phyloP scores from a whole-genome alignment of 306 rosid species.

The Gleditsia sinensis region DNA sequence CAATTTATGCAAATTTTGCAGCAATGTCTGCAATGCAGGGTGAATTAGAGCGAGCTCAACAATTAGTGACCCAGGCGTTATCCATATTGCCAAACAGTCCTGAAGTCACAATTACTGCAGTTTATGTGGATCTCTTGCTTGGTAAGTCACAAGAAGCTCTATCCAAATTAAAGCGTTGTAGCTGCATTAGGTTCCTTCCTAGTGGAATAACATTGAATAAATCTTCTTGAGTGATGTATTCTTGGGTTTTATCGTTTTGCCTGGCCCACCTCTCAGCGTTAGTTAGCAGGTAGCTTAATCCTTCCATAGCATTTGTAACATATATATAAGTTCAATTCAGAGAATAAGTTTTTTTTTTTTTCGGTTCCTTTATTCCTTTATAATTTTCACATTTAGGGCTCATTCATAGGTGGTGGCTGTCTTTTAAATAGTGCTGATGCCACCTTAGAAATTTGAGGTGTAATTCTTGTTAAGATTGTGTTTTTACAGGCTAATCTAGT shows the following conservation, averaged over 20 bases:
- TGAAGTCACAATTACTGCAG: constrained; percentile 78
- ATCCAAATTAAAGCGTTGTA: constrained; percentile 70
- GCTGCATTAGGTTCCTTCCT: constrained; percentile 67
- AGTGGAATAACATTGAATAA: constrained; percentile 63
- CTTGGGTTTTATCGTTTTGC: constrained; percentile 48
- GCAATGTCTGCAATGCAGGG: constrained; percentile 80
- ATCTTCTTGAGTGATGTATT: constrained; percentile 67
- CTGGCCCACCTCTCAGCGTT: constrained; percentile 48
- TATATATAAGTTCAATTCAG: constrained; percentile 84
- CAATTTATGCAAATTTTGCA: constrained; percentile 80
- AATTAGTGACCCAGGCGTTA: constrained; percentile 63
- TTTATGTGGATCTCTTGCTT: constrained; percentile 81
- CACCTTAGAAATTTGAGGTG: constrained; percentile 76
- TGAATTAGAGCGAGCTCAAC: constrained; percentile 66
- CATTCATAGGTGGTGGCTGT: constrained; percentile 78
- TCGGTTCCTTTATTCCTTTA: constrained; percentile 41
- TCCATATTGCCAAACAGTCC: constrained; percentile 73
- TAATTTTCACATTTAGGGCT: constrained; percentile 62
- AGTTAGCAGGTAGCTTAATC: constrained; percentile 80
- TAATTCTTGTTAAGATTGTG: constrained; percentile 70
- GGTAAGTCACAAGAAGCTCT: constrained; percentile 84
- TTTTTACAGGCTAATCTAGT: constrained; percentile 63
- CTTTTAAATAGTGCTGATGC: constrained; percentile 74
- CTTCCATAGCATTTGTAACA: constrained; percentile 79
- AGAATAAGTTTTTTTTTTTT: constrained; percentile 66